Evolutionary conservation across 192 early-diverging fungal species (phyloP), one percentile per base, ranked within the genome.

Genomic region (Blastocladiella britannica): DNA sequence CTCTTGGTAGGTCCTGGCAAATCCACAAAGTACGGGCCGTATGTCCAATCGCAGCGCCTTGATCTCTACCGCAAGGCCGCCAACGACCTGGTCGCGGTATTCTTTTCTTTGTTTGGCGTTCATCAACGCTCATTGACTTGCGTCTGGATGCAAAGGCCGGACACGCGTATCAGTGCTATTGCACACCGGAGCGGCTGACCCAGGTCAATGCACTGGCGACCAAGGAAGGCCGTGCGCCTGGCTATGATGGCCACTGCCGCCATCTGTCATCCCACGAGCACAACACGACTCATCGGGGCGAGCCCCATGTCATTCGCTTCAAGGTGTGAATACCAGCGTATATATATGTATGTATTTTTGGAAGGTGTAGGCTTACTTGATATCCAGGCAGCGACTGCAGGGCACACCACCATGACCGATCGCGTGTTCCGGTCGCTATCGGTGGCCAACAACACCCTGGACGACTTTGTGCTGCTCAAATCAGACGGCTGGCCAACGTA

Each of bases 401-500:
- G 82, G 9, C 61, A 63, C 15, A 76, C 77, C 4, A 61, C 63
- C 2, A 66, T 88, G 31, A 59, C 75, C 26, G 92, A 96, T 54
- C 58, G 79, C 28, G 84, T 93, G 4, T 79, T 91, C 59, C 87
- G 86, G 20, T 60, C 65, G 7, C 70, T 93, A 57, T 67, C 75
- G 28, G 83, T 96, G 52, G 66, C 68, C n/a, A 79, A 86, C 55
- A 74, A 72, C 30, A 72, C 73, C 6, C 71, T 95, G 25, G 92
- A 96, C 55, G 92, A 96, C 70, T 75, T 80, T 7, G 81, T 96
- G 53, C 59, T 96, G 12, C 69, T 96, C 52, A 96, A 96, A 62
- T 86, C 86, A 59, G 89, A 93, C 62, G 92, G 92, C 3, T 75
- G 75, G 55, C 86, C 92, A 5, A 96, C 92, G 0, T 96, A 96